These are phyloP conservation scores for Trebouxia sp. DNA, from an alignment of 139 green algal species.

Conservation along the genomic window DNA sequence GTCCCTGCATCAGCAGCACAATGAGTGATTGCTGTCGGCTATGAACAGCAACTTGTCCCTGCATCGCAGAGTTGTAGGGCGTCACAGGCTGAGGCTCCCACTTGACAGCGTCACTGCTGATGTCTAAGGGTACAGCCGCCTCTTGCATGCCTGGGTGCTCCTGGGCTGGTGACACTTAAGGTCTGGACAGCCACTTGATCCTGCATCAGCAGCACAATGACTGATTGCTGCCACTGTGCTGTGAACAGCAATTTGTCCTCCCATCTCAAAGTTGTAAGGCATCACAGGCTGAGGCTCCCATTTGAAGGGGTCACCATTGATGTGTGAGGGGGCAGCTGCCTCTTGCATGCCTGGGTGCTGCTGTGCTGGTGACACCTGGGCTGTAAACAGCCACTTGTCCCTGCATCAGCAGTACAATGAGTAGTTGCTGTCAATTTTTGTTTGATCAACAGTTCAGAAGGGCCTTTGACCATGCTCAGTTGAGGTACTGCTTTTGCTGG, in stretches of 20 bases:
- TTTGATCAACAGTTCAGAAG: no score
- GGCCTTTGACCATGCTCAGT: no score
- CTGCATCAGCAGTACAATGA: conserved; percentile 31
- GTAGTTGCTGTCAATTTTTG: no score
- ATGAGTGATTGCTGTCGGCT: no score
- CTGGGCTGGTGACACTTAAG: conserved; percentile 36
- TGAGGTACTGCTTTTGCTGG: no score
- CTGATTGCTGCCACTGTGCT: no score
- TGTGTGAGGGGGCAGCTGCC: conserved; percentile 51
- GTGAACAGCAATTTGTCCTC: no score
- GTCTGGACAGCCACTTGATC: conserved; percentile 92
- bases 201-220: no score
- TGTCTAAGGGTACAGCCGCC: conserved; percentile 52
- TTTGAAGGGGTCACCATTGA: conserved; percentile 58
- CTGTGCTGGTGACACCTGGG: conserved; percentile 33
- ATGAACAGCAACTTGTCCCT: no score
- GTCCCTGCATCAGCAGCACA: conserved; percentile 30
- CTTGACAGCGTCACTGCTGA: conserved; percentile 62
- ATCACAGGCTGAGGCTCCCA: no score
- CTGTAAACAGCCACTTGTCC: conserved; percentile 86
- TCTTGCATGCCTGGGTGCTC: conserved; percentile 59
- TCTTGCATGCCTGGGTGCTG: conserved; percentile 57
- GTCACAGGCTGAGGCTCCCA: conserved; percentile 59
- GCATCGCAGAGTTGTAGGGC: conserved; percentile 76
- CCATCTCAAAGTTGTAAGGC: no score